Base-by-base conservation (phyloP, 2,329 filamentous ascomycete genomes). In the Orbilia brochopaga region DNA sequence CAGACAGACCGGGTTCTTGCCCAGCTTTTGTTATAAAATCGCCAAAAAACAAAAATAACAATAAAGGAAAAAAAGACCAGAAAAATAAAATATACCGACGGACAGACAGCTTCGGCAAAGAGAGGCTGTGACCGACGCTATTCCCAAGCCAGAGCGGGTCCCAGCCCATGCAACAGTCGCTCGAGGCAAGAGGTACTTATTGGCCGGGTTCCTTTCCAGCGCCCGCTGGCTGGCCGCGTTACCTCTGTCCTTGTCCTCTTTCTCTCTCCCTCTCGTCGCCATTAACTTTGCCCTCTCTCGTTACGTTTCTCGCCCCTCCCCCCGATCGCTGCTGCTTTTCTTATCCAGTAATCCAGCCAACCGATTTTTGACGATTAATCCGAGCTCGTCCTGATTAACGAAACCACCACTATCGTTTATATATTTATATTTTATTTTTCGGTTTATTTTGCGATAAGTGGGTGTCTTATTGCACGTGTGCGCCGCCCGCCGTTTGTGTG, bases 121-220 rank as follows among this genome's bases (percentile, higher is more conserved):
- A 72, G 67, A 65, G 67, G 67, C 67, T 72, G 67, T 72, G 67
- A 55, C 67, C 67, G 67, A 72, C 66, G 66, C 66, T 70, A 70
- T 70, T 59, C 66, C 66, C 59, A 70, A 61, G 67, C 60, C 59
- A 72, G 67, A 32, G 53, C 59, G 52, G 58, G 52, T 55, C 57
- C 67, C 60, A 72, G 60, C 67, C 67, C 67, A 48, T 48, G 44
- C 44, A 72, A 56, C 60, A 72, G 19, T 72, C 60, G 53, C 51
- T 19, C 24, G 53, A 42, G 32, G 5, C 40, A 59, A 40, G 65
- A 70, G 67, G 67, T 72, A 72, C 67, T 72, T 72, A 72, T 65
- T 64, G 50, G 19, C 67, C 40, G 67, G 60, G 67, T 72, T 72
- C 67, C 67, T 72, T 72, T 72, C 50, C 60, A 65, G 67, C 60